A percentile compares a stretch with the other conserved stretches of the same genome.
These are phyloP conservation scores for Backusella tarrabulga DNA, from an alignment of 192 early-diverging fungal genomes.

Conservation along the genomic window DNA sequence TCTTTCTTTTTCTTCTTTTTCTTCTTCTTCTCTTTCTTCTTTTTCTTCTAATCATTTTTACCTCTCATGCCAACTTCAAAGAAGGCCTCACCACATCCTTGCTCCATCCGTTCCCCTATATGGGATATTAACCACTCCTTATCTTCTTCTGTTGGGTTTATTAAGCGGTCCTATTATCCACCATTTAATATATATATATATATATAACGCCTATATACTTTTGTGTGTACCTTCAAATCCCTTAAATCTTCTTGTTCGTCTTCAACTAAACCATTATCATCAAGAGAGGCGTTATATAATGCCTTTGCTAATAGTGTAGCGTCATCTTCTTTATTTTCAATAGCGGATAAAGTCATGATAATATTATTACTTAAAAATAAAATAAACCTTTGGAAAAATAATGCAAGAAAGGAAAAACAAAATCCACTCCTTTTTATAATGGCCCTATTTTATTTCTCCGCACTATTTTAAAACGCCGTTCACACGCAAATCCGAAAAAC, in stretches of 20 bases:
- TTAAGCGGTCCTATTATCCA: conserved; percentile 41
- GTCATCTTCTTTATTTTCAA: not conserved
- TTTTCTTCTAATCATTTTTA: conserved; percentile 13
- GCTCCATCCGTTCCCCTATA: conserved; percentile 48
- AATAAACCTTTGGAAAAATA: conserved; percentile 2
- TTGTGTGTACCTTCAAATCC: not conserved
- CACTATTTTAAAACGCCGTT: not conserved
- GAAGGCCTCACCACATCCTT: conserved; percentile 71
- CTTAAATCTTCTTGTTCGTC: not conserved
- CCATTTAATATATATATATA: not conserved
- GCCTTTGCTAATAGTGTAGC: conserved; percentile 10
- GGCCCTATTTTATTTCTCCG: not conserved
- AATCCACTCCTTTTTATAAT: not conserved
- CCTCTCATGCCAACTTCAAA: conserved; percentile 76
- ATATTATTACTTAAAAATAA: not conserved
- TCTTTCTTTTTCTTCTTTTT: not conserved
- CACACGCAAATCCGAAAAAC: not conserved
- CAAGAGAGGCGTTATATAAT: not conserved
- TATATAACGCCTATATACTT: not conserved
- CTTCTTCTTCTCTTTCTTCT: not conserved
- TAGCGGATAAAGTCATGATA: not conserved
- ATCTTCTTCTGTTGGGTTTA: conserved; percentile 45
- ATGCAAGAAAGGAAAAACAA: not conserved
- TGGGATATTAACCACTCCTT: conserved; percentile 40
- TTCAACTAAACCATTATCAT: not conserved